Percentiles rank a stretch among this genome's conserved stretches.
Conservation (phyloP, 2,329 filamentous ascomycete species). For the Phyllosticta capitalensis region DNA sequence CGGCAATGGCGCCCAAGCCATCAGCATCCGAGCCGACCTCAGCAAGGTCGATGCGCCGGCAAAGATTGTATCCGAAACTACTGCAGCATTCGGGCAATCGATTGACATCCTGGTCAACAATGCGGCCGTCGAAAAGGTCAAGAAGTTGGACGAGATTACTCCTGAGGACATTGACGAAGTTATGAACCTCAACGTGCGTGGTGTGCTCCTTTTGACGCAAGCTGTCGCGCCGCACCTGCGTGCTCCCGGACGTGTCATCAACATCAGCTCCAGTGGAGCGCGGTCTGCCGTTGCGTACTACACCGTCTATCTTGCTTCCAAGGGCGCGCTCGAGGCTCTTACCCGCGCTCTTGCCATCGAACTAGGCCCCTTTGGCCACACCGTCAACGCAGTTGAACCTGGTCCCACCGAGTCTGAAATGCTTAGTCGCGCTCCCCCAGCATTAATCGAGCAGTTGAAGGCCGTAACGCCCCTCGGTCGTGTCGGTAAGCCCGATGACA, state of each 20-base stretch:
- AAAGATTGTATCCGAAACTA: slow-evolving; percentile 29
- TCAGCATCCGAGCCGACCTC: slow-evolving; percentile 33
- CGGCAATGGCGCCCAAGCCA: slow-evolving; percentile 27
- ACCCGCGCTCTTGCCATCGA: slow-evolving; percentile 52
- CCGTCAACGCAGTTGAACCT: slow-evolving; percentile 52
- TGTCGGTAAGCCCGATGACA: slow-evolving; percentile 43
- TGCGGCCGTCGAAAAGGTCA: slow-evolving; percentile 24
- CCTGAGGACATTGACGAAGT: slow-evolving; percentile 43
- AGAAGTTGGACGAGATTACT: slow-evolving; percentile 29
- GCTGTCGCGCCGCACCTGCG: slow-evolving; percentile 44
- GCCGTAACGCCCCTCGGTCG: slow-evolving; percentile 43
- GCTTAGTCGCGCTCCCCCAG: slow-evolving; percentile 42
- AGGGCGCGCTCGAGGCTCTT: slow-evolving; percentile 51
- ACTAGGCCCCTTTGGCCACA: slow-evolving; percentile 46
- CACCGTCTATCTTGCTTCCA: slow-evolving; percentile 46
- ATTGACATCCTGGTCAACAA: slow-evolving; percentile 39
- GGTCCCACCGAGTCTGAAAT: slow-evolving; percentile 52
- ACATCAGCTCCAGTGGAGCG: slow-evolving; percentile 47
- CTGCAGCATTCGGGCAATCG: slow-evolving; percentile 27
- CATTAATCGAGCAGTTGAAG: slow-evolving; percentile 42
- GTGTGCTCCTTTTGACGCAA: slow-evolving; percentile 44
- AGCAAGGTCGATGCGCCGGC: slow-evolving; percentile 23
- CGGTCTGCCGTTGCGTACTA: slow-evolving; percentile 38
- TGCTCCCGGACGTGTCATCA: slow-evolving; percentile 45
- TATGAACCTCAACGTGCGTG: slow-evolving; percentile 51